Evolutionary conservation across 768 basidiomycete genomes (phyloP).

Genomic region (Russula foetens): DNA sequence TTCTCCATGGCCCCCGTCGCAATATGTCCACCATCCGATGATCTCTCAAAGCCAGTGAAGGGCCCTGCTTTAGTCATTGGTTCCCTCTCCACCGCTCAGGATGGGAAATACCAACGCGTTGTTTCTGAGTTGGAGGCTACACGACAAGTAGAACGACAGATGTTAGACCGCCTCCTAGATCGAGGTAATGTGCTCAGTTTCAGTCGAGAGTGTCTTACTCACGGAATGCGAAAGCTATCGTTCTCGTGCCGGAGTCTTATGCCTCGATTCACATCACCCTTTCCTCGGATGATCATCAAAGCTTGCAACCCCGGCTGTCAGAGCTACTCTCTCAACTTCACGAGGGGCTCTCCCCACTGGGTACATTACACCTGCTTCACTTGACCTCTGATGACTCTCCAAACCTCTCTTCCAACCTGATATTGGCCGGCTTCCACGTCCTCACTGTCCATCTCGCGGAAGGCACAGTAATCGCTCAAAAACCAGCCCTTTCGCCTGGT

Average conservation of each 20-base stretch:
- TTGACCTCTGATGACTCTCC: constrained; percentile 34
- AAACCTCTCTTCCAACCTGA: constrained; percentile 49
- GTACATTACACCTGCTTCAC: constrained; percentile 61
- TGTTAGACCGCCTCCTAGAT: constrained; percentile 77
- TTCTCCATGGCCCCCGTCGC: constrained; percentile 55
- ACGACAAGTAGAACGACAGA: constrained; percentile 61
- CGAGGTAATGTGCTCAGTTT: constrained; percentile 43
- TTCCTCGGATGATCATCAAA: constrained; percentile 51
- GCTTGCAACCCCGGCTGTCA: constrained; percentile 43
- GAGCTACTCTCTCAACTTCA: constrained; percentile 54
- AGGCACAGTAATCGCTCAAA: constrained; percentile 57
- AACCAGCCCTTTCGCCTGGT: constrained; percentile 42
- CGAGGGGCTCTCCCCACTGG: constrained; percentile 52
- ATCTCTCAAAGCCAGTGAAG: constrained; percentile 24
- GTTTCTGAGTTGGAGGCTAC: constrained; percentile 50
- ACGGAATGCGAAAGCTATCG: constrained; percentile 40
- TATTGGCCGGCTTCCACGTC: constrained; percentile 55
- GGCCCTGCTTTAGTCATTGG: constrained; percentile 66
- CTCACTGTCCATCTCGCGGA: constrained; percentile 35
- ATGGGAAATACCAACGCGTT: constrained; percentile 71
- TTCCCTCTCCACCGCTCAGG: constrained; percentile 66
- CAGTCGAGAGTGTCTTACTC: constrained; percentile 2
- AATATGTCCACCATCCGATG: constrained; percentile 28
- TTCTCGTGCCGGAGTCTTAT: constrained; percentile 46
- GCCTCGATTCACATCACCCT: constrained; percentile 64